Conservation (phyloP, 2,329 filamentous ascomycete genomes). For the Penicillium sp. region DNA sequence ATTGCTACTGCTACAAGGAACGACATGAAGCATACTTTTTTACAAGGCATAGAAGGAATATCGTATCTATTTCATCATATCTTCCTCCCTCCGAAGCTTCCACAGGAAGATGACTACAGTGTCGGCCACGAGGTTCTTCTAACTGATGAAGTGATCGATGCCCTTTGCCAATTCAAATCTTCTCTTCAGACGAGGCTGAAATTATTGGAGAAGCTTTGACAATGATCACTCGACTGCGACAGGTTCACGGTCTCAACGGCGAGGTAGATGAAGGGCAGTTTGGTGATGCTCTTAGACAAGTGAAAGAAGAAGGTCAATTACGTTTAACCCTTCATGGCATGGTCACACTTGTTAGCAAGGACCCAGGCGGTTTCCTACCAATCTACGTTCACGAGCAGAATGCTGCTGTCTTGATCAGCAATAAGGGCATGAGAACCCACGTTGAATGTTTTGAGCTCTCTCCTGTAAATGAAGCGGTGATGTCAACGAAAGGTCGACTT, state of each 20-base stretch:
- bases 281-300: conserved; percentile 1
- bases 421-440: conserved; percentile 5
- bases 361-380: conserved; percentile 23
- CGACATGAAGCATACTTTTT: not conserved
- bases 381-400: conserved; percentile 45
- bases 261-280: conserved; percentile 10
- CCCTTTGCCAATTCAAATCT: conserved; percentile 16
- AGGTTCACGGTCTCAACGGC: conserved; percentile 6
- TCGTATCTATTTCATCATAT: conserved; percentile 40
- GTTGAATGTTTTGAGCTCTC: conserved; percentile 46
- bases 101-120: conserved; percentile 34
- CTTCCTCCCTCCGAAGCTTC: conserved; percentile 46
- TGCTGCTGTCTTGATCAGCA: conserved; percentile 40
- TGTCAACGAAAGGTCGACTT: conserved; percentile 36
- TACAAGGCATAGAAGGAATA: not conserved
- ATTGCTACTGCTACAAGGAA: not conserved
- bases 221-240: conserved; percentile 13
- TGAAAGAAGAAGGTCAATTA: conserved; percentile 7
- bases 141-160: conserved; percentile 14
- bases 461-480: conserved; percentile 34
- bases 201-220: conserved; percentile 6
- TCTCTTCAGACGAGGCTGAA: conserved; percentile 1
- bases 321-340: not conserved
- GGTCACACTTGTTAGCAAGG: conserved; percentile 2
- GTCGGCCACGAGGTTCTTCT: conserved; percentile 21